A percentile compares a stretch with the other conserved stretches of the same genome.
These are phyloP conservation scores for Lepidopterella palustris DNA, from an alignment of 495 filamentous ascomycete species.

Conservation along the genomic window DNA sequence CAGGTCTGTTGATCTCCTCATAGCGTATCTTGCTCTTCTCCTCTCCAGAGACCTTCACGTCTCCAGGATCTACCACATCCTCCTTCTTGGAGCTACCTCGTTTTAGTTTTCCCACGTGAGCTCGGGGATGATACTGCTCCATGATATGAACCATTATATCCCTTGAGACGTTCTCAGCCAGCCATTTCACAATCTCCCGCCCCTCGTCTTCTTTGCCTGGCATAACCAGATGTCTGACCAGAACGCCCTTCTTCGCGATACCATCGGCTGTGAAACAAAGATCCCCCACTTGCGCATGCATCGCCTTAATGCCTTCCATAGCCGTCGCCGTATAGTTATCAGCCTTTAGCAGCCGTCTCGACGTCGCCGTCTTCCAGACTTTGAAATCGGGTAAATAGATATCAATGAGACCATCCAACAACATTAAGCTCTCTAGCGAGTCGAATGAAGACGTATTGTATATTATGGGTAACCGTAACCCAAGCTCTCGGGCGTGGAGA, in stretches of 20 bases:
- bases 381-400: constrained; percentile 79
- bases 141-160: constrained; percentile 54
- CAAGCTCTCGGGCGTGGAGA: constrained; percentile 58
- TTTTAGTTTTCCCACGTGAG: constrained; percentile 64
- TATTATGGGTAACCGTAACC: constrained; percentile 61
- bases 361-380: constrained; percentile 57
- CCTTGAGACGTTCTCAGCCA: constrained; percentile 57
- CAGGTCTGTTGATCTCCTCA: constrained; percentile 67
- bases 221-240: constrained; percentile 74
- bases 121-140: constrained; percentile 73
- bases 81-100: constrained; percentile 32
- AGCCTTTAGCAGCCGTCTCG: constrained; percentile 64
- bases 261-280: constrained; percentile 69
- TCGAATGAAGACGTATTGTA: constrained; percentile 78
- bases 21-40: constrained; percentile 52
- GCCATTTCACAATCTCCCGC: constrained; percentile 59
- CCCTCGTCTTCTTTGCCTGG: constrained; percentile 64
- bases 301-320: constrained; percentile 63
- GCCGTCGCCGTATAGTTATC: constrained; percentile 63
- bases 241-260: constrained; percentile 63
- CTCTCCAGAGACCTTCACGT: constrained; percentile 11
- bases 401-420: constrained; percentile 69
- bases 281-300: constrained; percentile 72
- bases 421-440: constrained; percentile 55
- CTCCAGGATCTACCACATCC: constrained; percentile 21